Conservation (phyloP, 2,329 filamentous ascomycete species). For the Neodidymelliopsis sp. region DNA sequence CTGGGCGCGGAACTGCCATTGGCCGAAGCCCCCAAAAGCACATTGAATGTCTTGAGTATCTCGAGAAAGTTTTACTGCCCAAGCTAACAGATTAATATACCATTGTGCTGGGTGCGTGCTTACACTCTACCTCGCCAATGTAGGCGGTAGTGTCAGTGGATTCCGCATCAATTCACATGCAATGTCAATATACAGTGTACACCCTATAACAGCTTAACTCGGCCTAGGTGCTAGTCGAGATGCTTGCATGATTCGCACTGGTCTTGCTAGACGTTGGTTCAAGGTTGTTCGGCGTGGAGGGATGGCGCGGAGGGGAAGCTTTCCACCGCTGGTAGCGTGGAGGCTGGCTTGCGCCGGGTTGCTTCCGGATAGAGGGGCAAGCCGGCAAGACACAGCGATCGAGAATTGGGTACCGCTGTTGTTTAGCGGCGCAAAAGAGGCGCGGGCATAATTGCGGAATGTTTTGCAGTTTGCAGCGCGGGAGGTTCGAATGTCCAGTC, state of each 20-base stretch:
- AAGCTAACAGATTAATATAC: slow-evolving; percentile 17
- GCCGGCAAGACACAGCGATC: slow-evolving; percentile 4
- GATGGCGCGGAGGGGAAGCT: slow-evolving; percentile 10
- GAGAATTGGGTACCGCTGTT: not conserved
- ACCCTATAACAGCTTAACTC: slow-evolving; percentile 2
- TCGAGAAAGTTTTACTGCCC: slow-evolving; percentile 9
- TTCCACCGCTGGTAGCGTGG: slow-evolving; percentile 6
- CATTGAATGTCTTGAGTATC: slow-evolving; percentile 2
- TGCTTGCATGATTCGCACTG: slow-evolving; percentile 5
- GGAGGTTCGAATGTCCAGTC: slow-evolving; percentile 4
- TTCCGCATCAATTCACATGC: slow-evolving; percentile 9
- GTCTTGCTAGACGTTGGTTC: slow-evolving; percentile 14
- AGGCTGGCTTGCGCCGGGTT: not conserved
- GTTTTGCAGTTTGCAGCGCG: slow-evolving; percentile 2
- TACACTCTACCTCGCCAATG: slow-evolving; percentile 18
- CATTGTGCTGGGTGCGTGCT: slow-evolving; percentile 11
- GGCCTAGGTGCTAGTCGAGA: slow-evolving; percentile 3
- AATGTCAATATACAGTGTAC: too few species aligned
- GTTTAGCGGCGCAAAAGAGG: slow-evolving; percentile 10
- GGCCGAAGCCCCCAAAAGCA: slow-evolving; percentile 23
- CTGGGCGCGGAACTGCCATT: slow-evolving; percentile 19
- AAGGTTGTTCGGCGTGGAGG: slow-evolving; percentile 10
- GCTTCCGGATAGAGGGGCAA: slow-evolving; percentile 13
- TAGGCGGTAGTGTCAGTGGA: not conserved
- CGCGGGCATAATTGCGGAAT: slow-evolving; percentile 15